Evolutionary conservation across 2,329 filamentous ascomycete genomes (phyloP), one percentile per base, ranked within the genome.

Genomic region (Hypoxylon sp.): DNA sequence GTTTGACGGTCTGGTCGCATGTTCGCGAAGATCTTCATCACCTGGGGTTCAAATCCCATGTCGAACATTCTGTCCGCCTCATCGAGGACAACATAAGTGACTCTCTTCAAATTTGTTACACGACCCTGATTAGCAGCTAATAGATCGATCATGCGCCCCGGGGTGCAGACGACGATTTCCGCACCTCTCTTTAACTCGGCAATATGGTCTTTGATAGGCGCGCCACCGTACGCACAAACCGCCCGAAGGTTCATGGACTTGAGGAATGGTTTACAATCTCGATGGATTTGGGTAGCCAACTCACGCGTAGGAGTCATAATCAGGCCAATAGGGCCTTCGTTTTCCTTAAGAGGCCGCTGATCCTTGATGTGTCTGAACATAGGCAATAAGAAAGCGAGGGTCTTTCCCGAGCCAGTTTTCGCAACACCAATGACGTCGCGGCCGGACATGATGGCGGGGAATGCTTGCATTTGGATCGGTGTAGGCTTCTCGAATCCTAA

Each of bases 61-160:
- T 99, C 96, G 78, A 98, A 98, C 96, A 99, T 98, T 69, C 96
- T 92, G 80, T 99, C 96, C 52, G 96, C 96, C 82, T 99, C 96
- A 78, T 99, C 96, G 42, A 99, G 88, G 10, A 99, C 96, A 24
- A 98, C 90, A 78, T 98, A 99, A 0, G 93, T 96, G 11, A 97
- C 93, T 70, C 96, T 88, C 73, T 88, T 90, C 62, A 99, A 85
- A 76, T 97, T 98, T 11, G 95, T 97, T 8, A 98, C 94, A 69
- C 94, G 89, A n/a, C 95, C 95, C 72, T 93, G 91, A 77, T 98
- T 99, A 56, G 94, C 94, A 44, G 94, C 93, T 32, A 99, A 85
- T 17, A 99, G 87, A 83, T 99, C 96, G 75, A 99, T 98, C 86
- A 98, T 92, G 62, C 96, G 92, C 21, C 96, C 96, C 15, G 96